Percentiles rank a stretch among this genome's conserved stretches.
Evolutionary conservation across 1,139 yeast genomes (phyloP).

Genomic region (Yamadazyma mexicana): DNA sequence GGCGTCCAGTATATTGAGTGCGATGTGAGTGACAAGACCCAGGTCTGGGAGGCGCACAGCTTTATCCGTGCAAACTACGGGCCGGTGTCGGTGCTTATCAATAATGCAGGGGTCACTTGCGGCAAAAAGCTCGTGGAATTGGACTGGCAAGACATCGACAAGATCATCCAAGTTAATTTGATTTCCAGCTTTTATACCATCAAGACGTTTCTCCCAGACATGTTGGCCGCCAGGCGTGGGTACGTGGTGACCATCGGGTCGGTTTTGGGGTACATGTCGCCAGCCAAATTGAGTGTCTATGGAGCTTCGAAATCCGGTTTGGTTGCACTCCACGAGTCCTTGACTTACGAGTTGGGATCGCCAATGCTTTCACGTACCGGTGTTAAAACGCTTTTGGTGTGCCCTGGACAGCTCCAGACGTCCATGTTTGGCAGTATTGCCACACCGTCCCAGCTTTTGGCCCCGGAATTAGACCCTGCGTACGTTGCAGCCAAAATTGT

Average conservation of each 20-base stretch:
- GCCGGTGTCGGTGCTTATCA: constrained; percentile 62
- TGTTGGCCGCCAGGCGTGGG: constrained; percentile 66
- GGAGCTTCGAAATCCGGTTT: constrained; percentile 91
- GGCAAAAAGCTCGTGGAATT: constrained; percentile 60
- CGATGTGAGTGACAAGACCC: constrained; percentile 59
- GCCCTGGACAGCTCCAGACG: constrained; percentile 86
- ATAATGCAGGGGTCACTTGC: constrained; percentile 77
- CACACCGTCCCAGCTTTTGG: constrained; percentile 72
- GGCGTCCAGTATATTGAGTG: constrained; percentile 60
- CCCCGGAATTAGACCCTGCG: constrained; percentile 76
- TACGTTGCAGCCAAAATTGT: constrained; percentile 62
- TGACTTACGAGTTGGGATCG: constrained; percentile 67
- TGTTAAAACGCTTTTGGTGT: constrained; percentile 69
- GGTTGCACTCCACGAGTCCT: constrained; percentile 79
- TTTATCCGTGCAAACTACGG: constrained; percentile 55
- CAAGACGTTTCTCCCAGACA: constrained; percentile 69
- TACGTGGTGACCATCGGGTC: constrained; percentile 81
- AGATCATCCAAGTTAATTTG: constrained; percentile 63
- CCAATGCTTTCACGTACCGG: constrained; percentile 50
- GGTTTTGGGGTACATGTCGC: constrained; percentile 80
- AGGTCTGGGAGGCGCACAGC: constrained; percentile 37
- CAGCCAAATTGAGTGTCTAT: constrained; percentile 77
- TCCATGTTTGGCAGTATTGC: constrained; percentile 66
- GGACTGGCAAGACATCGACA: constrained; percentile 57
- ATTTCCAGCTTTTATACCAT: constrained; percentile 69